phyloP scores from a whole-genome alignment of 1,284 basidiomycete species.

The Malassezia japonica region DNA sequence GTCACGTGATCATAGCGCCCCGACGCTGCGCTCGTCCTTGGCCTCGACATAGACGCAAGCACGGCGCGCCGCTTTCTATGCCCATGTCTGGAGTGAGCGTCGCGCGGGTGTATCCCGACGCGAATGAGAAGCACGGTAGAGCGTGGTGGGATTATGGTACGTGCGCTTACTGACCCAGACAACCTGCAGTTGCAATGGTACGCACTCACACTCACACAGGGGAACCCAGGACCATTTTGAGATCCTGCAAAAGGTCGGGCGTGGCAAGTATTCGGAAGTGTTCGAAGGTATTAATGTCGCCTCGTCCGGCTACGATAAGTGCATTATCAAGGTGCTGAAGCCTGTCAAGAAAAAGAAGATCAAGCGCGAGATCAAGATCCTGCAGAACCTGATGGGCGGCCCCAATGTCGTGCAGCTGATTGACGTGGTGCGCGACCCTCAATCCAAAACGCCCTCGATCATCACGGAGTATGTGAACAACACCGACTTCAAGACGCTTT shows the following conservation, averaged over 20 bases:
- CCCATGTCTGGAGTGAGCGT: slow-evolving; percentile 30
- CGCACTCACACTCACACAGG: slow-evolving; percentile 15
- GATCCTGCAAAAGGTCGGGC: slow-evolving; percentile 89
- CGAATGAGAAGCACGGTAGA: slow-evolving; percentile 56
- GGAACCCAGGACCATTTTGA: slow-evolving; percentile 85
- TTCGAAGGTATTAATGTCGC: slow-evolving; percentile 94
- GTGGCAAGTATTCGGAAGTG: slow-evolving; percentile 69
- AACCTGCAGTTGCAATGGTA: slow-evolving; percentile 42
- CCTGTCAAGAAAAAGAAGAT: slow-evolving; percentile 99
- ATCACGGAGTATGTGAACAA: slow-evolving; percentile 99
- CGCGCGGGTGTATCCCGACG: slow-evolving; percentile 55
- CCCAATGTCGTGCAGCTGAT: slow-evolving; percentile 76
- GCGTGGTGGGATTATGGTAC: slow-evolving; percentile 59
- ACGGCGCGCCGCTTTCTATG: too few relatives aligned
- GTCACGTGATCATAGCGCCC: background rate
- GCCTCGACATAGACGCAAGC: too few relatives aligned
- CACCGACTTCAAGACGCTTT: slow-evolving; percentile 93
- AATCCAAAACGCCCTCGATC: slow-evolving; percentile 91
- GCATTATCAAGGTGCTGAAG: slow-evolving; percentile 97
- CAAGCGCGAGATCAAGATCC: slow-evolving; percentile 97
- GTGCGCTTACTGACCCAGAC: slow-evolving; percentile 28
- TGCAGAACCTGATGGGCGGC: slow-evolving; percentile 91
- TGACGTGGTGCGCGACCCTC: slow-evolving; percentile 83
- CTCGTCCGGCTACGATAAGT: slow-evolving; percentile 59
- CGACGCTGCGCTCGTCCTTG: too few relatives aligned